Percentiles rank a stretch among this genome's conserved stretches.
Evolutionary conservation across 495 filamentous ascomycete species (phyloP).

Genomic region (Hyaloscypha finlandica): DNA sequence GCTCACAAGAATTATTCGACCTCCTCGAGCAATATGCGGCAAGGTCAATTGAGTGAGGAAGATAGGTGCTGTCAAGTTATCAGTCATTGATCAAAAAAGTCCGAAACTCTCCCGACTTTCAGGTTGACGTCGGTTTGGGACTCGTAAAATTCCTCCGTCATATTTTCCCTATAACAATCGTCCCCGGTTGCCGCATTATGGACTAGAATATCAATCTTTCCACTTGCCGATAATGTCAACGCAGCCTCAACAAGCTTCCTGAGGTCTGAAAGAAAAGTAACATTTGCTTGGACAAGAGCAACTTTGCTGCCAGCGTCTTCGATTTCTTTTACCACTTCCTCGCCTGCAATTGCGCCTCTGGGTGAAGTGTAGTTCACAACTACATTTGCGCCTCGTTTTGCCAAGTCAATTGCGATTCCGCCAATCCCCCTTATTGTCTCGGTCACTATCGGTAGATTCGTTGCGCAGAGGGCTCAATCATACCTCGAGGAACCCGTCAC

Average conservation of each 20-base stretch:
- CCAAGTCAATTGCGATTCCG: constrained; percentile 54
- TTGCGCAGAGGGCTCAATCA: not conserved
- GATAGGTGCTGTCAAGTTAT: constrained; percentile 28
- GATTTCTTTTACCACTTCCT: constrained; percentile 27
- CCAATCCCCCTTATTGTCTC: constrained; percentile 61
- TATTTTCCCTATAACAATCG: constrained; percentile 52
- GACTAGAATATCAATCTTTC: constrained; percentile 64
- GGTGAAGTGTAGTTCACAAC: constrained; percentile 52
- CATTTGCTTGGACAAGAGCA: constrained; percentile 57
- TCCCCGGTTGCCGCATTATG: constrained; percentile 58
- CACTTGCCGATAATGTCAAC: constrained; percentile 58
- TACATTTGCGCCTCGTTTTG: constrained; percentile 59
- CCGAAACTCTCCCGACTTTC: constrained; percentile 50
- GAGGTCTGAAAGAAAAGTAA: constrained; percentile 45
- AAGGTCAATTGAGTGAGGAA: constrained; percentile 33
- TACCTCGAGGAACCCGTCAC: constrained; percentile 14
- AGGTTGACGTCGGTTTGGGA: constrained; percentile 46
- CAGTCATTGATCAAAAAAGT: not conserved
- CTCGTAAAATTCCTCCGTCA: constrained; percentile 59
- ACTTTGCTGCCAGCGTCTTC: constrained; percentile 58
- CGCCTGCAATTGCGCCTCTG: constrained; percentile 5
- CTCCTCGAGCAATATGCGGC: constrained; percentile 28
- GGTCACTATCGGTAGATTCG: not conserved
- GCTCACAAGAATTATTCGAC: constrained; percentile 13
- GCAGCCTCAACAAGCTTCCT: constrained; percentile 53